phyloP scores from a whole-genome alignment of 2,329 filamentous ascomycete species.

The Phoma sp. region DNA sequence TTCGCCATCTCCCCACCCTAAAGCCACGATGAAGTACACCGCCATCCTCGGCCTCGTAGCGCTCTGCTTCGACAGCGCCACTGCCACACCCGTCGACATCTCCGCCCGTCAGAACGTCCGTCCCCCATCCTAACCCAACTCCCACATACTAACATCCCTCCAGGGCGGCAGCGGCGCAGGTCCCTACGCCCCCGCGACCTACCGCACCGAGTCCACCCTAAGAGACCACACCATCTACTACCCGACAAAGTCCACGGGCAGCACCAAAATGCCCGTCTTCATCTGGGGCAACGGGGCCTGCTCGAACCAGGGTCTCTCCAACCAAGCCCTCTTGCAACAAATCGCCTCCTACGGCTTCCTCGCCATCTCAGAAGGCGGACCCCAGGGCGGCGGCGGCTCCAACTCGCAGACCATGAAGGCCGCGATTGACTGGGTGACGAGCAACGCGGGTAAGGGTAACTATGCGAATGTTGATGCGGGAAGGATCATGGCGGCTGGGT shows the following conservation, averaged over 20 bases:
- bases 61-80: neutral
- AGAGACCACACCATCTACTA: neutral
- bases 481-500: neutral
- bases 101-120: neutral
- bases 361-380: neutral
- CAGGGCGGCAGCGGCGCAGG: neutral
- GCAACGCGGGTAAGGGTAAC: neutral
- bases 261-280: neutral
- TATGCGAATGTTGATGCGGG: neutral
- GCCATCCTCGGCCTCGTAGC: neutral
- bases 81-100: neutral
- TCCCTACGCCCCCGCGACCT: neutral
- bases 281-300: neutral
- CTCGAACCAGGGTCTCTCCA: neutral
- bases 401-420: neutral
- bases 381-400: neutral
- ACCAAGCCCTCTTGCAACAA: neutral
- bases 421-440: neutral
- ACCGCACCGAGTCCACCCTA: neutral
- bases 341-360: neutral
- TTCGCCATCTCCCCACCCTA: neutral
- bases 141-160: neutral
- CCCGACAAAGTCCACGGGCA: neutral
- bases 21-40: neutral
- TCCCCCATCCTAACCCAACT: neutral